Evolutionary conservation across 1,284 basidiomycete genomes (phyloP).

Genomic region (Volvariella surrecta): DNA sequence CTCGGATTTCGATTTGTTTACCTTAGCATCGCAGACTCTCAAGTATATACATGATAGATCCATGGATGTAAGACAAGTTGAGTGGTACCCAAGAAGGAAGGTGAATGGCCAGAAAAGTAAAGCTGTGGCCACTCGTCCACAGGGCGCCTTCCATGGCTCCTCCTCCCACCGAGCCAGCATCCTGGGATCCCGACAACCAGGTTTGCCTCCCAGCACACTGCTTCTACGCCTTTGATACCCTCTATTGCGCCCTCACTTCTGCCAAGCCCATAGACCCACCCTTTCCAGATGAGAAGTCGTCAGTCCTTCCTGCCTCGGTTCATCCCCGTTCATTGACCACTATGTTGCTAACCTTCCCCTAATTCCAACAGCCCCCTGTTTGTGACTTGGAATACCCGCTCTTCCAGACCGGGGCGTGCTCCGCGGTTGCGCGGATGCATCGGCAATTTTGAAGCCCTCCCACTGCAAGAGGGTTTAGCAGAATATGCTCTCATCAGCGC

Average conservation of each 20-base stretch:
- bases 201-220: slow-evolving; percentile 66
- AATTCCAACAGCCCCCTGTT: slow-evolving; percentile 94
- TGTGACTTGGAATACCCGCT: slow-evolving; percentile 89
- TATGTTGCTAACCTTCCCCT: slow-evolving; percentile 4
- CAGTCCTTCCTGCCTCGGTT: slow-evolving; percentile 19
- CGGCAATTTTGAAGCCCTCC: slow-evolving; percentile 82
- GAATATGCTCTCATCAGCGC: slow-evolving; percentile 90
- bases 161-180: slow-evolving; percentile 6
- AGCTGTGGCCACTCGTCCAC: slow-evolving; percentile 3
- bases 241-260: slow-evolving; percentile 62
- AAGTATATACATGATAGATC: slow-evolving; percentile 28
- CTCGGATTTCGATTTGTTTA: too few species aligned
- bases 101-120: slow-evolving; percentile 6
- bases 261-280: slow-evolving; percentile 43
- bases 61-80: slow-evolving; percentile 13
- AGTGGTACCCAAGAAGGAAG: slow-evolving; percentile 8
- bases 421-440: slow-evolving; percentile 87
- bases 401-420: slow-evolving; percentile 46
- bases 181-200: slow-evolving; percentile 5
- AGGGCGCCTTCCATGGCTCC: slow-evolving; percentile 10
- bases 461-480: slow-evolving; percentile 68
- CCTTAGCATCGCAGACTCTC: slow-evolving; percentile 4
- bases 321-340: slow-evolving; percentile 5
- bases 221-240: slow-evolving; percentile 70
- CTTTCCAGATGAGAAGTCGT: slow-evolving; percentile 71